phyloP scores from a whole-genome alignment of 192 early-diverging fungal genomes.

The Spinellus fusiger region DNA sequence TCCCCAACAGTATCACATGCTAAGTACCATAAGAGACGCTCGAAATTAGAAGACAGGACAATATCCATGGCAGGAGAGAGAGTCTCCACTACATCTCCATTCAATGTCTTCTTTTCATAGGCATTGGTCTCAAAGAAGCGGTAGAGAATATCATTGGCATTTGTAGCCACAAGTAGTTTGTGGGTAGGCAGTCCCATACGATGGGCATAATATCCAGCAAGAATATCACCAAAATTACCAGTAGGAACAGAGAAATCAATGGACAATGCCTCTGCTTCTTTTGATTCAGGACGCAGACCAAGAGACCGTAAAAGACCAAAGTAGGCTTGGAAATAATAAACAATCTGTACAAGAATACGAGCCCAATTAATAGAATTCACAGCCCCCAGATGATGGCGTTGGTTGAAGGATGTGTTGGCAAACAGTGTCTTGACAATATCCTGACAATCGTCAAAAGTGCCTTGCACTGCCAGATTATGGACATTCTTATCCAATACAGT shows the following conservation, averaged over 20 bases:
- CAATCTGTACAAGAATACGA: conserved; percentile 90
- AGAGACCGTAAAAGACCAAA: conserved; percentile 52
- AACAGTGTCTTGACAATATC: conserved; percentile 93
- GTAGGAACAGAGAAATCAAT: conserved; percentile 86
- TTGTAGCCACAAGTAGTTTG: conserved; percentile 87
- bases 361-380: conserved; percentile 99
- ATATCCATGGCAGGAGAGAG: conserved; percentile 98
- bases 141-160: conserved; percentile 95
- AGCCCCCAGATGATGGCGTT: conserved; percentile 77
- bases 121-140: conserved; percentile 84
- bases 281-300: conserved; percentile 39
- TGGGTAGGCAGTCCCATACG: conserved; percentile 87
- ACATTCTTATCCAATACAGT: conserved; percentile 90
- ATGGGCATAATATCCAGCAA: conserved; percentile 90
- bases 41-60: conserved; percentile 94
- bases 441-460: conserved; percentile 98
- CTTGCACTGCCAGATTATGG: conserved; percentile 86
- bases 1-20: conserved; percentile 53
- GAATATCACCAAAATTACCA: conserved; percentile 95
- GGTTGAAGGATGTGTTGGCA: conserved; percentile 67
- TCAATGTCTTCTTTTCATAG: conserved; percentile 71
- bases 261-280: conserved; percentile 37
- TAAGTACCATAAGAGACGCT: conserved; percentile 92
- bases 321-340: conserved; percentile 95
- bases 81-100: conserved; percentile 62